Conservation (phyloP, 805 yeast species). For the Sugiyamaella lignohabitans region DNA sequence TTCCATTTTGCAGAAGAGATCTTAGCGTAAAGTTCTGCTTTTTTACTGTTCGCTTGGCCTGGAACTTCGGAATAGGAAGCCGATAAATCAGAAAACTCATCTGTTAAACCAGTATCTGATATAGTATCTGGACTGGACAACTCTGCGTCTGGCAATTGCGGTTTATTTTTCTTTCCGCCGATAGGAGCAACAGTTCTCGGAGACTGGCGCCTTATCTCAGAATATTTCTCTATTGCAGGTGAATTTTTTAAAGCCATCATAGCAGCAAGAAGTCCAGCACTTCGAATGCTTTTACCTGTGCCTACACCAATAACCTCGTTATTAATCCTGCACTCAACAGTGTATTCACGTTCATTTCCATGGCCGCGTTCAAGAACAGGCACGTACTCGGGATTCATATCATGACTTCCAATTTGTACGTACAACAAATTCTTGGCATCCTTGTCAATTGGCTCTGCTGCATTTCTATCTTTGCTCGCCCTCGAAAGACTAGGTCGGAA, state of each 20-base stretch:
- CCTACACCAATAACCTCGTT: conserved; percentile 68
- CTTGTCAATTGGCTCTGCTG: conserved; percentile 38
- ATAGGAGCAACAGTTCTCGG: conserved; percentile 4
- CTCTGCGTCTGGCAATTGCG: not conserved
- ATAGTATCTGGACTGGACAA: not conserved
- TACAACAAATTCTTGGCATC: conserved; percentile 77
- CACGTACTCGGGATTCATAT: conserved; percentile 53
- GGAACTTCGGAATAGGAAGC: no score
- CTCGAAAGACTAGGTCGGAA: conserved; percentile 32
- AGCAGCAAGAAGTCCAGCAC: conserved; percentile 84
- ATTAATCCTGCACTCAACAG: conserved; percentile 61
- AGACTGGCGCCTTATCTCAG: conserved; percentile 42
- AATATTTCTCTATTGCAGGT: conserved; percentile 55
- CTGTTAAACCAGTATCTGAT: not conserved
- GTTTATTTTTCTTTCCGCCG: not conserved
- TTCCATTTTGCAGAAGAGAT: conserved; percentile 13
- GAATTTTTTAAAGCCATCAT: conserved; percentile 63
- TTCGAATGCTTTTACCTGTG: conserved; percentile 57
- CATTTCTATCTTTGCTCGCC: conserved; percentile 27
- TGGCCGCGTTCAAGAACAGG: conserved; percentile 31
- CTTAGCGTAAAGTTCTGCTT: conserved; percentile 16
- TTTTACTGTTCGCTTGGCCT: conserved; percentile 5
- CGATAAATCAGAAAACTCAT: not conserved
- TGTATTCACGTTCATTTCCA: conserved; percentile 36
- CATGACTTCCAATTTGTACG: conserved; percentile 64